Evolutionary conservation across 805 yeast genomes (phyloP).

Genomic region (Candida incommunis): DNA sequence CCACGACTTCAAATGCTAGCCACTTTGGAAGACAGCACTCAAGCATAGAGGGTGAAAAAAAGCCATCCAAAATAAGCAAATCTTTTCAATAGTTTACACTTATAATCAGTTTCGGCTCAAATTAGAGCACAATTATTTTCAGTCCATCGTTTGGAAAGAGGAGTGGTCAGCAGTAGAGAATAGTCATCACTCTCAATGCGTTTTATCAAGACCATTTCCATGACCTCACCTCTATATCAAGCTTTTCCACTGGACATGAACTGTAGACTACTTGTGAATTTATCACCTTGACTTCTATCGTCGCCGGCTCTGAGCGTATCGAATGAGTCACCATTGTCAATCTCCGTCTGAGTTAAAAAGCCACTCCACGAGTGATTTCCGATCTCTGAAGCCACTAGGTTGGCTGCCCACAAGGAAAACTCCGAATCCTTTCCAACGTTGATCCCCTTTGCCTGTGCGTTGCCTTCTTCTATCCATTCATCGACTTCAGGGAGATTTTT

Average conservation of each 20-base stretch:
- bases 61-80: too few relatives aligned
- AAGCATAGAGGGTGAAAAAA: too few relatives aligned
- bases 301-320: neutral
- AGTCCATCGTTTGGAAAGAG: too few relatives aligned
- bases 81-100: too few relatives aligned
- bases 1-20: too few relatives aligned
- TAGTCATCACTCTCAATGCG: too few relatives aligned
- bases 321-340: constrained; percentile 16
- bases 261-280: constrained; percentile 25
- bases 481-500: constrained; percentile 84
- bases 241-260: constrained; percentile 32
- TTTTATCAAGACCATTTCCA: too few relatives aligned
- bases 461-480: constrained; percentile 56
- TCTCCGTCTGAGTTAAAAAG: constrained; percentile 38
- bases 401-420: constrained; percentile 54
- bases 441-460: constrained; percentile 19
- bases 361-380: constrained; percentile 52
- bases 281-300: neutral
- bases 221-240: too few relatives aligned
- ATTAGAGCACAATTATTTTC: too few relatives aligned
- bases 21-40: too few relatives aligned
- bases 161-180: too few relatives aligned
- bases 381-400: constrained; percentile 36
- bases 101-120: too few relatives aligned
- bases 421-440: constrained; percentile 36